Conservation (phyloP, 495 filamentous ascomycete genomes). For the Bacidia rubella region DNA sequence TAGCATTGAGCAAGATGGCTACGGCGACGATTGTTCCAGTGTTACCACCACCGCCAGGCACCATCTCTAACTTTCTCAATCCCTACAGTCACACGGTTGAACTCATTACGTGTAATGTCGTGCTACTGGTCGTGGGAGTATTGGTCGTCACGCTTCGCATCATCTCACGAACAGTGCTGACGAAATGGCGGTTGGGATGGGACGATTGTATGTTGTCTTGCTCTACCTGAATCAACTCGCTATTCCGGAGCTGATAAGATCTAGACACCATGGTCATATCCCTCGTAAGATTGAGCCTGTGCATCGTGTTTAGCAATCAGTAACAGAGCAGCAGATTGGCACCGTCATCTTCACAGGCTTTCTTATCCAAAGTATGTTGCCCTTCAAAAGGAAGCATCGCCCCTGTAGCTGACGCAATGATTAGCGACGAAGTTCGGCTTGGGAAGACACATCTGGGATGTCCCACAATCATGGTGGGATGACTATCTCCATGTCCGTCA, state of each 20-base stretch:
- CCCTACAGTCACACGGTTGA: slow-evolving; percentile 3
- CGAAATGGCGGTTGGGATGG: slow-evolving; percentile 11
- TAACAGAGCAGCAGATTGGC: slow-evolving; percentile 1
- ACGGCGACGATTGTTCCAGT: slow-evolving; percentile 2
- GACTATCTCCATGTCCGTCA: too few relatives aligned
- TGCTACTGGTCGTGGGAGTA: slow-evolving; percentile 3
- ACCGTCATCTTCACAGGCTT: slow-evolving; percentile 8
- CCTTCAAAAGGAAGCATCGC: neutral
- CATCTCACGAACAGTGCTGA: slow-evolving; percentile 10
- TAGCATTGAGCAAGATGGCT: too few relatives aligned
- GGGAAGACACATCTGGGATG: slow-evolving; percentile 11
- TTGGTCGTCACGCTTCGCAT: slow-evolving; percentile 8
- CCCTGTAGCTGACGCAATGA: neutral
- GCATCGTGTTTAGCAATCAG: neutral
- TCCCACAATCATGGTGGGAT: too few relatives aligned
- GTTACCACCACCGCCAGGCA: slow-evolving; percentile 2
- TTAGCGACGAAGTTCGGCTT: slow-evolving; percentile 9
- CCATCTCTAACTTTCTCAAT: slow-evolving; percentile 5
- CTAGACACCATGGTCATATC: slow-evolving; percentile 9
- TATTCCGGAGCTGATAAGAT: neutral
- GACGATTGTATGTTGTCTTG: slow-evolving; percentile 6
- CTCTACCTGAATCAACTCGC: neutral
- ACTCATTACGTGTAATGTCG: slow-evolving; percentile 9
- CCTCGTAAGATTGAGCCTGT: slow-evolving; percentile 1
- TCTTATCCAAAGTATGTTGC: slow-evolving; percentile 8